A percentile compares a stretch with the other conserved stretches of the same genome.
These are phyloP conservation scores for Letharia columbiana DNA, from an alignment of 495 filamentous ascomycete species.

Conservation along the genomic window DNA sequence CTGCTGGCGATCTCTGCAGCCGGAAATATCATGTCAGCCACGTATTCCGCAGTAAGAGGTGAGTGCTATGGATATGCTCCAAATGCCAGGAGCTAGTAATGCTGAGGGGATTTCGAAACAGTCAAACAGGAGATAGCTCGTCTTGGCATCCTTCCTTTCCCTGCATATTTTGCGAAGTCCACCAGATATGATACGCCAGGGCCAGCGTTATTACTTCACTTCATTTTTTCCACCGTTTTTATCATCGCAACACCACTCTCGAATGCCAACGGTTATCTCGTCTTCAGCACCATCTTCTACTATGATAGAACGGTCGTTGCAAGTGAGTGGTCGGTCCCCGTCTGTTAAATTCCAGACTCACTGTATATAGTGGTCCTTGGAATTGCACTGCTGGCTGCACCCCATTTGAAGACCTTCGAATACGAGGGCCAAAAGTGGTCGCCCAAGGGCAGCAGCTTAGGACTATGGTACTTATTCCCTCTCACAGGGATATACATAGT, in stretches of 20 bases:
- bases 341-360: background rate
- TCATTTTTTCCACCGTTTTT: constrained; percentile 4
- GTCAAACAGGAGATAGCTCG: constrained; percentile 6
- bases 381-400: background rate
- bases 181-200: constrained; percentile 3
- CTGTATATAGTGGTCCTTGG: background rate
- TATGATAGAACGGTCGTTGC: background rate
- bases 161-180: constrained; percentile 2
- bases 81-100: background rate
- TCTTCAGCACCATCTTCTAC: constrained; percentile 1
- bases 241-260: constrained; percentile 6
- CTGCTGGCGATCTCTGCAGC: background rate
- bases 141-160: background rate
- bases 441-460: background rate
- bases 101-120: background rate
- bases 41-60: constrained; percentile 3
- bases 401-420: background rate
- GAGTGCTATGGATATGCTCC: background rate
- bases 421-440: background rate
- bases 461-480: background rate
- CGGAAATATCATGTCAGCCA: constrained; percentile 1
- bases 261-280: constrained; percentile 2
- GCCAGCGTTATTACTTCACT: constrained; percentile 2
- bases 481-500: background rate
- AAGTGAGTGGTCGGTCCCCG: background rate